phyloP scores from a whole-genome alignment of 2,329 filamentous ascomycete species.

The Trichoderma gracile region DNA sequence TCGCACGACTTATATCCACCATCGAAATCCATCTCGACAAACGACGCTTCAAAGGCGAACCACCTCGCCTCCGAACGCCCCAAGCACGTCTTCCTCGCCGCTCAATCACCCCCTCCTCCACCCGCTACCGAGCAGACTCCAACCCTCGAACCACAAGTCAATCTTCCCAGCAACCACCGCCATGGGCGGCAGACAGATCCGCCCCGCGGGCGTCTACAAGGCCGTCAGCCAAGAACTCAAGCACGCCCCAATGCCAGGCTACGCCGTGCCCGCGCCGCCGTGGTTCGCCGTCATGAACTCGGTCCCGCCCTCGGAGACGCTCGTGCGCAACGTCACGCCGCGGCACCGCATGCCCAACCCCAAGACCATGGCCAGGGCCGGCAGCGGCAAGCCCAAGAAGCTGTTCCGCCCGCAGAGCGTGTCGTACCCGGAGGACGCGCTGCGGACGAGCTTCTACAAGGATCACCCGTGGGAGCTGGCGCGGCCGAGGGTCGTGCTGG shows the following conservation, averaged over 20 bases:
- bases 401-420: constrained; percentile 80
- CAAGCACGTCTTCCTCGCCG: not conserved
- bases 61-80: not conserved
- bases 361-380: constrained; percentile 42
- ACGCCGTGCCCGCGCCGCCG: constrained; percentile 41
- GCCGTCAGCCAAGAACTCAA: constrained; percentile 48
- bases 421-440: constrained; percentile 76
- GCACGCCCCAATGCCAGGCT: constrained; percentile 41
- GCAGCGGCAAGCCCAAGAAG: constrained; percentile 57
- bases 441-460: constrained; percentile 80
- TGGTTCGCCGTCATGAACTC: constrained; percentile 55
- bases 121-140: no score
- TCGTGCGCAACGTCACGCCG: constrained; percentile 55
- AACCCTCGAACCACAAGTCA: no score
- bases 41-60: not conserved
- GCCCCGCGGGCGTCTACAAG: constrained; percentile 51
- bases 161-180: not conserved
- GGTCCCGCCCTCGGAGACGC: constrained; percentile 59
- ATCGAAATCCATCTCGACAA: not conserved
- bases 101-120: not conserved
- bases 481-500: constrained; percentile 79
- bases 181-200: constrained; percentile 49
- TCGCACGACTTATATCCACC: constrained; percentile 8
- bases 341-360: constrained; percentile 46
- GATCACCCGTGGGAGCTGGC: constrained; percentile 98